Percentiles rank a stretch among this genome's conserved stretches.
These are phyloP conservation scores for Eucalyptus curtisii DNA, from an alignment of 345 rosid species.

Conservation along the genomic window DNA sequence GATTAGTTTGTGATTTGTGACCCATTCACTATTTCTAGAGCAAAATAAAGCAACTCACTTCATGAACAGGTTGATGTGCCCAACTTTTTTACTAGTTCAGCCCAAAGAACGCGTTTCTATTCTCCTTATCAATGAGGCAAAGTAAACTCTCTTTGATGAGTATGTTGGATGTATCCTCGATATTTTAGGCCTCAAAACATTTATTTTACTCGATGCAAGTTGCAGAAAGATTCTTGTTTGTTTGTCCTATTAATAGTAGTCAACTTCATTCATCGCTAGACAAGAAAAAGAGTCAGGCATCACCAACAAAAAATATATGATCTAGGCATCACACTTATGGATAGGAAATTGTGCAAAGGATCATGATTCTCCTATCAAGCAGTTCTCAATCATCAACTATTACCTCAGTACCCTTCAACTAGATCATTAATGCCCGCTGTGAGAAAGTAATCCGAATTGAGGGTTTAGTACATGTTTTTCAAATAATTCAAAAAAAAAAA, in stretches of 20 bases:
- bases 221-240: too few species aligned
- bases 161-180: too few species aligned
- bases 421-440: too few species aligned
- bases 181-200: not conserved
- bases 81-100: not conserved
- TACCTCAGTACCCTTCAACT: too few species aligned
- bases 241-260: too few species aligned
- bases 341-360: not conserved
- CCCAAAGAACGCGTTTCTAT: not conserved
- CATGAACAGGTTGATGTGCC: not conserved
- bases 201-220: too few species aligned
- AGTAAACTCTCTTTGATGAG: too few species aligned
- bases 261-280: too few species aligned
- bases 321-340: not conserved
- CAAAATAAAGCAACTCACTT: not conserved
- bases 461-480: not conserved
- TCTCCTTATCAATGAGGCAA: not conserved
- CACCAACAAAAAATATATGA: not conserved
- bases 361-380: not conserved
- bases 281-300: not conserved
- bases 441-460: not conserved
- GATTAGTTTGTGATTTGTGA: not conserved
- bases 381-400: too few species aligned
- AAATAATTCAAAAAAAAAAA: not conserved
- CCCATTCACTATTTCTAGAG: not conserved